These are phyloP conservation scores for Colletotrichum nymphaeae DNA, from an alignment of 2,329 filamentous ascomycete species.

Conservation along the genomic window DNA sequence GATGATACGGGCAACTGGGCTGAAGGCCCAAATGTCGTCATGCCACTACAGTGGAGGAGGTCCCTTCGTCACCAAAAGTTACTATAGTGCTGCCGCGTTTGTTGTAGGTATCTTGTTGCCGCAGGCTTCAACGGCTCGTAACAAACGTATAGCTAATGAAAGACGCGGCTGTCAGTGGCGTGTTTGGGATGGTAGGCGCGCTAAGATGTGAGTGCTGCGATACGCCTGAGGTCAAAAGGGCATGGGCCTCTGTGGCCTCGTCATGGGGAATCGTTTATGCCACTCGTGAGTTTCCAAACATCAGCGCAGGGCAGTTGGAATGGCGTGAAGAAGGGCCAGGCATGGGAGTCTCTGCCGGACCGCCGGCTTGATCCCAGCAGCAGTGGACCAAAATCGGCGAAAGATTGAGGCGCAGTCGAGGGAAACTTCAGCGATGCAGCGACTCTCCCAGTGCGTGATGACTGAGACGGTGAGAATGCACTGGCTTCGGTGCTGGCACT, in stretches of 20 bases:
- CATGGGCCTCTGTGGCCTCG: conserved; percentile 31
- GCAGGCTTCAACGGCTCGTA: no score
- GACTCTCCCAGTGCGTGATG: conserved; percentile 3
- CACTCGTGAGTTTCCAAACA: conserved; percentile 18
- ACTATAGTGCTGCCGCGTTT: no score
- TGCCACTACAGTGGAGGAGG: not conserved
- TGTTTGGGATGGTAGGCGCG: not conserved
- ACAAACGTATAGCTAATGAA: not conserved
- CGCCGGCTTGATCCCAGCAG: conserved; percentile 23
- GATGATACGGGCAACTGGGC: not conserved
- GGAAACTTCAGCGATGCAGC: conserved; percentile 32
- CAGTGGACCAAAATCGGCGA: conserved; percentile 1
- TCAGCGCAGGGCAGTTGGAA: not conserved
- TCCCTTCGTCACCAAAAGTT: no score
- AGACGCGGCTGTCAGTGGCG: conserved; percentile 14
- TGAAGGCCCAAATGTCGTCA: conserved; percentile 24
- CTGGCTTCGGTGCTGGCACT: not conserved
- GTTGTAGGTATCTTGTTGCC: no score
- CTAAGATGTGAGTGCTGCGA: conserved; percentile 8
- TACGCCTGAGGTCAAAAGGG: conserved; percentile 16
- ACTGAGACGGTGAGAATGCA: not conserved
- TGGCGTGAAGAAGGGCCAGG: not conserved
- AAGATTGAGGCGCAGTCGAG: conserved; percentile 30
- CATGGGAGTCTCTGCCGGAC: conserved; percentile 10
- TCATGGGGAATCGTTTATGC: conserved; percentile 27